Base-by-base conservation (phyloP, 345 rosid genomes). In the Euphorbia pulcherrima region DNA sequence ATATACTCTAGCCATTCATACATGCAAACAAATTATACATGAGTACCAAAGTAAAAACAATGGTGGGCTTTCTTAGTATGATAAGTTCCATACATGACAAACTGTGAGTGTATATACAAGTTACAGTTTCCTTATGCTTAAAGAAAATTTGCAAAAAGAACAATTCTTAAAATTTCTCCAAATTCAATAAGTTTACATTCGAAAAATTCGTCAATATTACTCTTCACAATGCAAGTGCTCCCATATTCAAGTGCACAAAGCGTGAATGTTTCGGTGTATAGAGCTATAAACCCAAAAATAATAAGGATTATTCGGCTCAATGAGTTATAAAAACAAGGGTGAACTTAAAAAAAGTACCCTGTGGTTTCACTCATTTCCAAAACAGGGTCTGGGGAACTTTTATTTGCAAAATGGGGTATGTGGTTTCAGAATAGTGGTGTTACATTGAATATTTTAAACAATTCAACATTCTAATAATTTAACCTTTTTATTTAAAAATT, bases 241-340 rank as follows among this genome's bases (percentile, higher is more conserved):
- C 24, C 62, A 59, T 33, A 33, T 59, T 59, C 41, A 59, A 59
- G 41, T 21, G 37, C 23, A 33, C 39, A 59, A 59, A 44, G 13
- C 1, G 28, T 13, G 8, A 53, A 8, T 7, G 23, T 6, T 3
- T 8, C 14, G 9, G 41, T 30, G 37, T 29, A 59, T n/a, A 8
- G 50, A 12, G 50, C 50, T 44, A 44, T 44, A 44, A 44, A 44
- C 5, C 62, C 23, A 33, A 6, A 21, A 53, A 10, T 20, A 53
- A 21, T 1, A 53, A 53, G 27, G 57, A 53, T 53, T 44, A 53
- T 50, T 50, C 6, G 55, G 55, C 26, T 53, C 50, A 44, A 53
- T 53, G 57, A 53, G 14, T 21, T 53, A 2, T 53, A 4, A 53
- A 53, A 53, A 21, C 2, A 23, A 7, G n/a, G n/a, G n/a, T n/a